Evolutionary conservation across 2,329 filamentous ascomycete species (phyloP), one percentile per base, ranked within the genome.

Genomic region (Monosporascus sp.): DNA sequence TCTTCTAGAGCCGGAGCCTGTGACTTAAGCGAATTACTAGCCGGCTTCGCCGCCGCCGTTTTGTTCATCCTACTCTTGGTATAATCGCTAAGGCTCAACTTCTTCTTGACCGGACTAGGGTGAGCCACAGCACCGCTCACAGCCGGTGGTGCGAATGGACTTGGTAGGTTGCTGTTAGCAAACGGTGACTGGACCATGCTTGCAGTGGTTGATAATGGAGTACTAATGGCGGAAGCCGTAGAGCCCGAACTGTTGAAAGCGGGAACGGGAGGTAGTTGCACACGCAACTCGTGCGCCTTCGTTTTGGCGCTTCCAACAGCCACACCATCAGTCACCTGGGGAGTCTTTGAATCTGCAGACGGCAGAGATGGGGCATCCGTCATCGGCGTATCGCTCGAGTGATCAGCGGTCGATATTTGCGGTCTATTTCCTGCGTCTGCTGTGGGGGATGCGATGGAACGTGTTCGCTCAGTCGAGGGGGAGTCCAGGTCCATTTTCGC

Each of bases 71-170:
- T 73, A 57, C 78, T 81, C 65, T 81, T 83, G 8, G 75, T 80
- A 61, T 87, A 87, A 62, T 87, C 84, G 61, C 82, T 86, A 2
- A 87, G 66, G 57, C 81, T 86, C 38, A 87, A 70, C 66, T 86
- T 87, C 74, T 87, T 87, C 69, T 85, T 85, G 35, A 83, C 72
- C 2, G 84, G 83, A 56, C 81, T 85, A 3, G 81, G 80, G 22
- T 76, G 74, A 9, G 73, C 73, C 6, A 65, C 66, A 8, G 72
- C 59, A 15, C 77, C 74, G 52, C 78, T 81, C 37, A 73, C 62
- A 0, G 69, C 60, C 0, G 73, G 57, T 6, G 72, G 63, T 4
- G 69, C 62, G 50, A 82, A 78, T 0, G 78, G 71, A 47, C 69
- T 76, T 1, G 74, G 58, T 35, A 74, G 62, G 50, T 65, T 71